phyloP scores from a whole-genome alignment of 805 yeast species.

The Nakazawaea ishiwadae region DNA sequence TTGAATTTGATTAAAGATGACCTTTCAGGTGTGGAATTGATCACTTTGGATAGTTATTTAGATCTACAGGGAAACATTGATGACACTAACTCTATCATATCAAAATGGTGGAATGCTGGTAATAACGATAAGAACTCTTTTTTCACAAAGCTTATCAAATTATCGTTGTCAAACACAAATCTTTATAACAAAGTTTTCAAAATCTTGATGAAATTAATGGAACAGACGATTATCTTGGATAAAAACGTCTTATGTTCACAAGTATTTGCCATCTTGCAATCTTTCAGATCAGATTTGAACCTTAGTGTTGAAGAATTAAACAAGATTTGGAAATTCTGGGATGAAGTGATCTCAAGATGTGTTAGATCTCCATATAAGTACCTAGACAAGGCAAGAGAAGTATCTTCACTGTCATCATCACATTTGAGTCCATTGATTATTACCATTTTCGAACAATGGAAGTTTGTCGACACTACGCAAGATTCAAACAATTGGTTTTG shows the following conservation, averaged over 20 bases:
- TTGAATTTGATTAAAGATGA: constrained; percentile 31
- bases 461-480: constrained; percentile 36
- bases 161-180: constrained; percentile 27
- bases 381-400: constrained; percentile 46
- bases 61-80: constrained; percentile 50
- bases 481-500: constrained; percentile 44
- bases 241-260: constrained; percentile 49
- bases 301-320: constrained; percentile 15
- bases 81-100: constrained; percentile 28
- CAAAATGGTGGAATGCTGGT: constrained; percentile 70
- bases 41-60: constrained; percentile 54
- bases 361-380: constrained; percentile 80
- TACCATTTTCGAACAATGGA: constrained; percentile 65
- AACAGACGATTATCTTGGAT: constrained; percentile 52
- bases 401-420: too few species aligned
- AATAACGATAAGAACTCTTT: constrained; percentile 48
- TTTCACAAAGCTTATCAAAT: constrained; percentile 60
- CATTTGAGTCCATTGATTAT: constrained; percentile 57
- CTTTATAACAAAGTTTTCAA: constrained; percentile 25
- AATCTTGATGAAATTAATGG: constrained; percentile 42
- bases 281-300: constrained; percentile 30
- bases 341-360: constrained; percentile 70
- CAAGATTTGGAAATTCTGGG: constrained; percentile 59
- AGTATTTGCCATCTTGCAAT: constrained; percentile 45
- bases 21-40: constrained; percentile 50